Percentiles rank a stretch among this genome's conserved stretches.
These are phyloP conservation scores for Eucalyptus erythrocorys DNA, from an alignment of 345 rosid species.

Conservation along the genomic window DNA sequence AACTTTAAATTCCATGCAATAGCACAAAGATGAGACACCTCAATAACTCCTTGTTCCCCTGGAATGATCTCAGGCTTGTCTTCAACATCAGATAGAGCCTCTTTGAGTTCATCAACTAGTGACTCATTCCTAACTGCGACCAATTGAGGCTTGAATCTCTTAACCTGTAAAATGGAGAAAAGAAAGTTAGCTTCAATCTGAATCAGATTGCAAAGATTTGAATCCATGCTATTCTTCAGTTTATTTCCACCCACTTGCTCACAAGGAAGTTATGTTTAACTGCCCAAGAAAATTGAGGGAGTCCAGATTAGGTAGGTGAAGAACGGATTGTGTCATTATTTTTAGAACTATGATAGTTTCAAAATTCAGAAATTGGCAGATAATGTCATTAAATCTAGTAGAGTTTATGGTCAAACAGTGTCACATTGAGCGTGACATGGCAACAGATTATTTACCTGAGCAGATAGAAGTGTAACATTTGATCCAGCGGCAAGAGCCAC, in stretches of 20 bases:
- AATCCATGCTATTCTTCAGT: not conserved
- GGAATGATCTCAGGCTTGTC: slow-evolving; percentile 86
- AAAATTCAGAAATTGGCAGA: not conserved
- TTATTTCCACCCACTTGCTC: not conserved
- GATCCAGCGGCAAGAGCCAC: slow-evolving; percentile 98
- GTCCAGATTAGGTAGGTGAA: not conserved
- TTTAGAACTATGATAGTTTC: not conserved
- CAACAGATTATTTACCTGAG: slow-evolving; percentile 45
- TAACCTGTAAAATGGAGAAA: slow-evolving; percentile 43
- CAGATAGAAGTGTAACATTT: slow-evolving; percentile 84
- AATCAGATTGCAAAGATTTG: not conserved
- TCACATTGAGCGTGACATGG: not conserved
- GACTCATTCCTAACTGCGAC: slow-evolving; percentile 80
- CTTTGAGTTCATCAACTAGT: slow-evolving; percentile 59
- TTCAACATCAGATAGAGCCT: slow-evolving; percentile 73
- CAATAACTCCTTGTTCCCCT: slow-evolving; percentile 87
- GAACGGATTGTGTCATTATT: not conserved
- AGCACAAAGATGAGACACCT: slow-evolving; percentile 28
- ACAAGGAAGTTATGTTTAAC: not conserved
- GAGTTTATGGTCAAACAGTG: not conserved
- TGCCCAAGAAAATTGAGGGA: not conserved
- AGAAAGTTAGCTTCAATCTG: not conserved
- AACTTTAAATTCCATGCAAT: not conserved
- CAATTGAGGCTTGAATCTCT: slow-evolving; percentile 72
- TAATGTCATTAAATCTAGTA: not conserved